phyloP scores from a whole-genome alignment of 345 rosid species.

The Noccaea bulbosa region DNA sequence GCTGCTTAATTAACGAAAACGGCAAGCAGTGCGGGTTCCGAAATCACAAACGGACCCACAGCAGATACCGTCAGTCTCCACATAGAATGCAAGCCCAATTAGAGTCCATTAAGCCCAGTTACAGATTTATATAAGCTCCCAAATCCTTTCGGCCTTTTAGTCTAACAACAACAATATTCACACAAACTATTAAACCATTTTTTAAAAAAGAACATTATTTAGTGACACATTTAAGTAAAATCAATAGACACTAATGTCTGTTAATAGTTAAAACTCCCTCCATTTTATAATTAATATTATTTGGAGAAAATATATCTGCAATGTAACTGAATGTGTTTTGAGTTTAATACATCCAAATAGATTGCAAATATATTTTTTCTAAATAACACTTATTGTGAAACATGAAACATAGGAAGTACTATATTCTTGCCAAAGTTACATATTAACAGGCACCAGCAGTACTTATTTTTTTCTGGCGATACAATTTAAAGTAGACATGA shows the following conservation, averaged over 20 bases:
- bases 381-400: no score
- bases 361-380: no score
- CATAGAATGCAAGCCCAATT: background rate
- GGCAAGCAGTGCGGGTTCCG: conserved; percentile 17
- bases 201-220: background rate
- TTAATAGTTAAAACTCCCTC: no score
- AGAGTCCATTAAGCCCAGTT: background rate
- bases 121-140: background rate
- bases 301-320: no score
- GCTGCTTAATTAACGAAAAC: background rate
- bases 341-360: no score
- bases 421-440: no score
- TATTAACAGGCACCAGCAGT: background rate
- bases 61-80: background rate
- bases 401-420: no score
- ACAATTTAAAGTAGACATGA: background rate
- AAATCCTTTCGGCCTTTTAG: background rate
- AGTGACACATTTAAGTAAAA: background rate
- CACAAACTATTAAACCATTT: no score
- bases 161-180: no score
- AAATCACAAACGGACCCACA: conserved; percentile 8
- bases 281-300: no score
- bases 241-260: no score
- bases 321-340: no score
- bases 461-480: background rate